Evolutionary conservation across 495 filamentous ascomycete species (phyloP).

Genomic region (Penicillium daleae): DNA sequence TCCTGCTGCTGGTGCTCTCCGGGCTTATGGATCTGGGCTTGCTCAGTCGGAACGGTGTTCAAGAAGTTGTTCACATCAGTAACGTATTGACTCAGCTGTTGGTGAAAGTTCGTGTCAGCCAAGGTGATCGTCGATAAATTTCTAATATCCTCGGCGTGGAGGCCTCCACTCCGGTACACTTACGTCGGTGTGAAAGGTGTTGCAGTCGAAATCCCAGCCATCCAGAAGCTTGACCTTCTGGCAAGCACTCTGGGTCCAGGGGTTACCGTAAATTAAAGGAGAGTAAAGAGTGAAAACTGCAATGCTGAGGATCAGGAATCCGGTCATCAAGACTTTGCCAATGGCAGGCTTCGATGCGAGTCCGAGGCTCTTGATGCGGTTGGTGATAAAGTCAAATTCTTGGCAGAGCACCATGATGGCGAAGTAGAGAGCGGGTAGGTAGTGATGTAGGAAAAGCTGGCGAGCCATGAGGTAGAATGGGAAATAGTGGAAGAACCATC

Average conservation of each 20-base stretch:
- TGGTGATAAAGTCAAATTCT: conserved; percentile 79
- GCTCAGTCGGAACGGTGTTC: conserved; percentile 33
- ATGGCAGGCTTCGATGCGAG: conserved; percentile 71
- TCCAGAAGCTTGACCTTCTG: conserved; percentile 82
- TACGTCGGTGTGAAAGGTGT: conserved; percentile 85
- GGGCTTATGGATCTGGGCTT: conserved; percentile 17
- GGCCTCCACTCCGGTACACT: conserved; percentile 54
- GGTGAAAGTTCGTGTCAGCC: conserved; percentile 28
- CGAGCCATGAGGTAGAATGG: conserved; percentile 98
- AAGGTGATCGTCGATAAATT: conserved; percentile 23
- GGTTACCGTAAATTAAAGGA: conserved; percentile 88
- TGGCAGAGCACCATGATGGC: conserved; percentile 88
- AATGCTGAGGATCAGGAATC: conserved; percentile 72
- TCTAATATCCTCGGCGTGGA: conserved; percentile 39
- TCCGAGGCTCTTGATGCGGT: conserved; percentile 67
- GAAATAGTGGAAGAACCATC: conserved; percentile 96
- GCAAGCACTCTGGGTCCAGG: conserved; percentile 89
- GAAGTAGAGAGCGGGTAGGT: conserved; percentile 95
- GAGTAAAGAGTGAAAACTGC: conserved; percentile 83
- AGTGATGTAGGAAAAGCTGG: conserved; percentile 97
- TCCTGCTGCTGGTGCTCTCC: conserved; percentile 16
- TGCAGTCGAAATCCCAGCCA: conserved; percentile 97
- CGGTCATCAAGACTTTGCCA: conserved; percentile 68
- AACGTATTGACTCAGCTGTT: conserved; percentile 49
- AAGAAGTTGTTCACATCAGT: conserved; percentile 30